Evolutionary conservation across 225 moss, liverwort and hornwort genomes (phyloP).

Genomic region (Pleurozium schreberi): DNA sequence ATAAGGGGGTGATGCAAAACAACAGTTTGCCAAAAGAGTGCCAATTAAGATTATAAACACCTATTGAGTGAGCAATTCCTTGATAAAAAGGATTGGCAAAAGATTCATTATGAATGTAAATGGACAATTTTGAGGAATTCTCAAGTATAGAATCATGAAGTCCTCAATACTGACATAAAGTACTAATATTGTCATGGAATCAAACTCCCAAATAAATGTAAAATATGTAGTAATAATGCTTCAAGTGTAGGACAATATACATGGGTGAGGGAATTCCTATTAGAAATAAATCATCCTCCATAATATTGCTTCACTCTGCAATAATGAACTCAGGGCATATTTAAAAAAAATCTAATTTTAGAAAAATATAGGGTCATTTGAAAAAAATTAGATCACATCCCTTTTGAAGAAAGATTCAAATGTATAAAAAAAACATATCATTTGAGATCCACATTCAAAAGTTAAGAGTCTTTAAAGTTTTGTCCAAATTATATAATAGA

Average conservation of each 20-base stretch:
- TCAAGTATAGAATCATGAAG: not conserved
- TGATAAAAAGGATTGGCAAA: not conserved
- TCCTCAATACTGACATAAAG: too few species aligned
- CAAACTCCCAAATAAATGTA: not conserved
- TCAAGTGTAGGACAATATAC: not conserved
- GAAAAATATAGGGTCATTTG: too few species aligned
- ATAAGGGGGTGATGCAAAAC: too few species aligned
- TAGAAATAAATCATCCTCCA: too few species aligned
- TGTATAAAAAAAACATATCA: not conserved
- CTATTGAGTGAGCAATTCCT: not conserved
- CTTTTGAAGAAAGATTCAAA: not conserved
- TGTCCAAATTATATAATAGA: not conserved
- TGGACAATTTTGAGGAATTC: rapidly evolving
- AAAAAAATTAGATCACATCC: not conserved
- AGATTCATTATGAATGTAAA: not conserved
- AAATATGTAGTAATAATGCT: not conserved
- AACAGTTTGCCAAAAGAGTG: too few species aligned
- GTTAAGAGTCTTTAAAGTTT: not conserved
- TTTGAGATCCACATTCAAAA: not conserved
- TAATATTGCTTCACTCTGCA: rapidly evolving
- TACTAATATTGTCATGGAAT: not conserved
- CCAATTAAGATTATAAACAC: too few species aligned
- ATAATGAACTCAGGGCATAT: not conserved
- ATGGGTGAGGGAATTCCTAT: rapidly evolving
- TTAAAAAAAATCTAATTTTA: not conserved